Evolutionary conservation across 352 stramenopile genomes (phyloP).

Genomic region (Aphanomyces invadans): DNA sequence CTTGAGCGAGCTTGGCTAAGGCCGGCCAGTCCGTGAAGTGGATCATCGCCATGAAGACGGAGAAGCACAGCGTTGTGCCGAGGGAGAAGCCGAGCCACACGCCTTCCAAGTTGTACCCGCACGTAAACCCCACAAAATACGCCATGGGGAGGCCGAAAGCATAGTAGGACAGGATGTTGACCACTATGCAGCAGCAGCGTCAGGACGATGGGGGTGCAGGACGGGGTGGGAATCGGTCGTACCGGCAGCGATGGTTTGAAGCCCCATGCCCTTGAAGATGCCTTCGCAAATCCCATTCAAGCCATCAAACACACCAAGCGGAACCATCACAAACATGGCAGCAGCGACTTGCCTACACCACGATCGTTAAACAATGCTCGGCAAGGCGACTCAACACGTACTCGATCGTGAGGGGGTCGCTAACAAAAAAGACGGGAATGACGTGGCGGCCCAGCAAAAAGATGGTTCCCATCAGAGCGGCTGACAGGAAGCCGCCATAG

Average conservation of each 20-base stretch:
- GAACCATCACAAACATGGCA: constrained; percentile 48
- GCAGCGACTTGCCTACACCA: constrained; percentile 28
- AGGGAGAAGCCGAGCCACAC: constrained; percentile 72
- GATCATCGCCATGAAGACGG: constrained; percentile 29
- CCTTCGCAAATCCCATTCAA: constrained; percentile 63
- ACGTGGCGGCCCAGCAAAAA: constrained; percentile 35
- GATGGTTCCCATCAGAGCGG: constrained; percentile 30
- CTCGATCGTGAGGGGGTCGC: constrained; percentile 27
- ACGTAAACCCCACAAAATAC: constrained; percentile 44
- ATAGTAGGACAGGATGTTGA: constrained; percentile 73
- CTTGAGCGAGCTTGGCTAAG: constrained; percentile 31
- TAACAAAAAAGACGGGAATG: constrained; percentile 37
- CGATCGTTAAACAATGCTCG: background rate
- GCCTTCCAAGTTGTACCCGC: constrained; percentile 42
- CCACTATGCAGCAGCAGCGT: constrained; percentile 24
- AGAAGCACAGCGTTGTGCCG: constrained; percentile 35
- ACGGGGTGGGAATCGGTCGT: constrained; percentile 43
- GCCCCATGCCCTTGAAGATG: constrained; percentile 56
- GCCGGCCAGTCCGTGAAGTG: constrained; percentile 34
- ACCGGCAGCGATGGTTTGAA: constrained; percentile 54
- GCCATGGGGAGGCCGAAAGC: constrained; percentile 58
- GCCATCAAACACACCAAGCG: constrained; percentile 60
- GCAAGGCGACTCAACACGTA: no score
- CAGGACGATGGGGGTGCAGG: constrained; percentile 71
- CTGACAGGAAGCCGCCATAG: constrained; percentile 33